Evolutionary conservation across 108 stramenopile species (phyloP).

Genomic region (Cyclotella distinguenda): DNA sequence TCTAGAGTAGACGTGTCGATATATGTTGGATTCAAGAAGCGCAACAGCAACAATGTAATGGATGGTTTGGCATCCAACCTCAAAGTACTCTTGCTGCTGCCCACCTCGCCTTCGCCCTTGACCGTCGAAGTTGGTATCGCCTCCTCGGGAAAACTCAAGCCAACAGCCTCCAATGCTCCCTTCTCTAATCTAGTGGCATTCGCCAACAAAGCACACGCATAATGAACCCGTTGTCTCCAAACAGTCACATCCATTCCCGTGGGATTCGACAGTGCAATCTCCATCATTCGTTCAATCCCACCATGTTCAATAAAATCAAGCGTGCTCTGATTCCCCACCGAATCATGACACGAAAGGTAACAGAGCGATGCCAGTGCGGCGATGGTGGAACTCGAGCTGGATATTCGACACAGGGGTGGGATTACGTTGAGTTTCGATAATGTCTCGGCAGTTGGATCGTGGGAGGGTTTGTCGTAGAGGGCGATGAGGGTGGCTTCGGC

Average conservation of each 20-base stretch:
- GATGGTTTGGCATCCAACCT: conserved; percentile 51
- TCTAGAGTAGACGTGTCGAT: conserved; percentile 24
- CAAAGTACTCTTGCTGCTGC: not conserved
- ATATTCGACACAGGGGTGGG: conserved; percentile 29
- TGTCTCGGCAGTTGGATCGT: conserved; percentile 13
- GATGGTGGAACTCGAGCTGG: conserved; percentile 3
- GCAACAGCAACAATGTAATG: conserved; percentile 63
- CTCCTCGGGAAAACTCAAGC: conserved; percentile 68
- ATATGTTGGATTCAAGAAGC: conserved; percentile 52
- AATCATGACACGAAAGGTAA: conserved; percentile 24
- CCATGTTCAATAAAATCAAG: conserved; percentile 52
- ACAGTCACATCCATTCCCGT: conserved; percentile 9
- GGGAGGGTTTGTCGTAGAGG: conserved; percentile 3
- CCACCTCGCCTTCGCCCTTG: not conserved
- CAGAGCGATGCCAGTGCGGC: conserved; percentile 24
- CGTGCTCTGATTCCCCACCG: conserved; percentile 52
- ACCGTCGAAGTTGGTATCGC: conserved; percentile 45
- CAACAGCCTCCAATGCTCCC: conserved; percentile 76
- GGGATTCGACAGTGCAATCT: conserved; percentile 54
- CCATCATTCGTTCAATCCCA: conserved; percentile 58
- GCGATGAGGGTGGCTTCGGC: conserved; percentile 42
- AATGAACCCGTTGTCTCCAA: conserved; percentile 64
- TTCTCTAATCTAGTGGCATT: conserved; percentile 74
- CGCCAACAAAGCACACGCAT: conserved; percentile 68
- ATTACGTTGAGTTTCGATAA: conserved; percentile 23